Evolutionary conservation across 345 rosid species (phyloP), one percentile per base, ranked within the genome.

Genomic region (Stellera chamaejasme): DNA sequence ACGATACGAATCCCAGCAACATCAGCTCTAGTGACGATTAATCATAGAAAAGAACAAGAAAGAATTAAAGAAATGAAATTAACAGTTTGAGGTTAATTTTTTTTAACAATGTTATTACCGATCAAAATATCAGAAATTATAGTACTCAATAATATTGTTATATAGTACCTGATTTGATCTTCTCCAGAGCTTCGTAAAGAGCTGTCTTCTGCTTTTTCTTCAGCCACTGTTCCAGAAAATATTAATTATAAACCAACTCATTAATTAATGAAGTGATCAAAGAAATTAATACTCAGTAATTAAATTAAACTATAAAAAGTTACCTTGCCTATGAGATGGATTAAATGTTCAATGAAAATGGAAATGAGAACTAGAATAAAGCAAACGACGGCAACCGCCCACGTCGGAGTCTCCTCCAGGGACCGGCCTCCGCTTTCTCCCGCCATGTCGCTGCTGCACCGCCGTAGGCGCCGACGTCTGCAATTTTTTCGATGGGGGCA

Each of bases 1-100:
- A 62, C 16, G 98, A 91, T 67, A 88, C 73, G 68, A 91, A 91
- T 43, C 98, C 98, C 76, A 91, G 48, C 36, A 91, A 59, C 92
- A 91, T 85, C 50, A 91, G 88, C 81, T 91, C 98, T 90, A 64
- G 23, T 19, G 1, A 19, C 23, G 23, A 19, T 19, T 19, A 64
- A 48, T 55, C 52, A 53, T 6, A 14, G 51, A 27, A 47, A 1
- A 48, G 2, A 1, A 41, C 10, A 14, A 55, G 27, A 47, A 1
- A 48, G 2, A 1, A 41, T 25, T 43, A 49, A 27, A 26, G 23
- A 13, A 41, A 6, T 19, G 12, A 27, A 19, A 3, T 43, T 44
- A 7, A 45, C 39, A 0, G 5, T 4, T 8, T 8, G 3, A 12
- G 13, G 36, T 48, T 26, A 59, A 28, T 25, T 59, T 47, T 15